Evolutionary conservation across 371 early-diverging fungal species (phyloP).

Genomic region (Smittium culicis): DNA sequence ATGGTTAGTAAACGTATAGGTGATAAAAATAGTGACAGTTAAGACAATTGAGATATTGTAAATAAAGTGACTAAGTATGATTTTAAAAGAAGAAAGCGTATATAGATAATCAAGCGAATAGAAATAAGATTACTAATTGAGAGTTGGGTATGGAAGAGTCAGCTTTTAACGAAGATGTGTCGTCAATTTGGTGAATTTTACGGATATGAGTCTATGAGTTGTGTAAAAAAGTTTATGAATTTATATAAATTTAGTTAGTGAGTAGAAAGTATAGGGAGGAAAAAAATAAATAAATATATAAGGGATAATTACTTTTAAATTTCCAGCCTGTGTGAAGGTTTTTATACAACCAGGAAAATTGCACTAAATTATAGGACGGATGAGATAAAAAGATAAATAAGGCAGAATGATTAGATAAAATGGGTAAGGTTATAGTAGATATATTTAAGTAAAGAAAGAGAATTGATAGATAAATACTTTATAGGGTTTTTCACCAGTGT

Average conservation of each 20-base stretch:
- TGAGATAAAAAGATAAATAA: too few species aligned
- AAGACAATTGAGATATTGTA: too few species aligned
- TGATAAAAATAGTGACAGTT: too few species aligned
- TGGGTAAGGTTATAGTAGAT: too few species aligned
- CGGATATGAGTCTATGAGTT: conserved; percentile 11
- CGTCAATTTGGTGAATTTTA: conserved; percentile 10
- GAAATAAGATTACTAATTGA: background rate
- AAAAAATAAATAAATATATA: conserved; percentile 4
- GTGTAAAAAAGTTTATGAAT: background rate
- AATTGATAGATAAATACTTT: too few species aligned
- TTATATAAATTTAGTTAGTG: background rate
- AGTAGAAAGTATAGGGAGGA: too few species aligned
- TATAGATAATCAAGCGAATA: too few species aligned
- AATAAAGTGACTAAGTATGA: too few species aligned
- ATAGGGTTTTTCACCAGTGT: conserved; percentile 36
- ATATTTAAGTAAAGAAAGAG: too few species aligned
- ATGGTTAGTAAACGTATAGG: too few species aligned
- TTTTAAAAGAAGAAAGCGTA: too few species aligned
- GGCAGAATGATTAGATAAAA: too few species aligned
- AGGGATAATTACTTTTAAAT: conserved; percentile 36
- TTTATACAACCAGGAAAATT: conserved; percentile 39
- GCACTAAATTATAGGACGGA: conserved; percentile 19
- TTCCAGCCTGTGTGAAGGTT: conserved; percentile 64
- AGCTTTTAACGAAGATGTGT: background rate
- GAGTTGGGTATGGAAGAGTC: background rate